phyloP scores from a whole-genome alignment of 257 asterid genomes.

The Solanum infundibuliforme region DNA sequence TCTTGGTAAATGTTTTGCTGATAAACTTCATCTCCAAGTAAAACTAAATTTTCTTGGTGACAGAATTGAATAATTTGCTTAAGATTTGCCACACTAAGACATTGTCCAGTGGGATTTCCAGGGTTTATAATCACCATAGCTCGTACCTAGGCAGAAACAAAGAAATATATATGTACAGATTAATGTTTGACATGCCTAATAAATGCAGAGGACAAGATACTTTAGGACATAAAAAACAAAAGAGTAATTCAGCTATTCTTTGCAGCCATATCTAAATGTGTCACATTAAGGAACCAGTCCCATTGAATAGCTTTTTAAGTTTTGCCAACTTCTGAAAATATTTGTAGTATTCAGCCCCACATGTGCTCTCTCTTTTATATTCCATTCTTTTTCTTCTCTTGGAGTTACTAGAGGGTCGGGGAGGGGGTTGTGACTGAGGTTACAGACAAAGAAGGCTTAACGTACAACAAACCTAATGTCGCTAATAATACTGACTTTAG shows the following conservation, averaged over 20 bases:
- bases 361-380: not conserved
- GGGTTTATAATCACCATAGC: slow-evolving; percentile 99
- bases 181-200: not conserved
- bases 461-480: not conserved
- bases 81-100: slow-evolving; percentile 80
- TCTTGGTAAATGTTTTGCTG: slow-evolving; percentile 98
- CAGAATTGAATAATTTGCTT: slow-evolving; percentile 57
- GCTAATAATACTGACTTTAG: not conserved
- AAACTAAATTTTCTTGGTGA: slow-evolving; percentile 65
- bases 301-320: not conserved
- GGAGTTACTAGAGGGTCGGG: not conserved
- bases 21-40: slow-evolving; percentile 97
- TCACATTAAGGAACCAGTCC: not conserved
- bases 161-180: not conserved
- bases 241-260: not conserved
- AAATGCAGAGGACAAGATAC: not conserved
- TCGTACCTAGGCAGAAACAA: slow-evolving; percentile 50
- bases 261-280: not conserved
- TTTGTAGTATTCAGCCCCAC: not conserved
- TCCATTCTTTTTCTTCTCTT: not conserved
- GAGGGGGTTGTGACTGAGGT: not conserved
- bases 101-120: slow-evolving; percentile 97
- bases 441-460: not conserved
- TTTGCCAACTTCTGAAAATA: not conserved
- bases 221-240: not conserved